Percentiles rank a stretch among this genome's conserved stretches.
phyloP scores from a whole-genome alignment of 345 rosid genomes.

The Aquilaria malaccensis region DNA sequence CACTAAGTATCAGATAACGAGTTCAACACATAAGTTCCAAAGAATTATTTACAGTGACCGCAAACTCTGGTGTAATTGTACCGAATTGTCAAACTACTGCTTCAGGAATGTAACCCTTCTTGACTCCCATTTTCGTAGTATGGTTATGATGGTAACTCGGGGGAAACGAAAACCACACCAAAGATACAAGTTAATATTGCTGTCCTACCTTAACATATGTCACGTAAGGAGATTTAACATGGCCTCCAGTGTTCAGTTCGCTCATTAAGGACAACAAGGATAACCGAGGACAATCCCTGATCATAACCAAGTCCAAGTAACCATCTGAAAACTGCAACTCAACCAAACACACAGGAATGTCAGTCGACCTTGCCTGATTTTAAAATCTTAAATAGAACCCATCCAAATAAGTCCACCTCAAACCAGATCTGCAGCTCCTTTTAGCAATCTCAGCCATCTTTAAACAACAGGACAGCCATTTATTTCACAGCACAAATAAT shows the following conservation, averaged over 20 bases:
- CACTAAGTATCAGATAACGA: neutral
- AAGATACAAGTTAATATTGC: neutral
- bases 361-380: neutral
- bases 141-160: neutral
- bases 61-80: too few species aligned
- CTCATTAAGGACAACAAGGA: slow-evolving; percentile 57
- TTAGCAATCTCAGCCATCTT: too few species aligned
- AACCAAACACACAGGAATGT: neutral
- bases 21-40: neutral
- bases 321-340: slow-evolving; percentile 85
- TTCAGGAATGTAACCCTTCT: too few species aligned
- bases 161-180: neutral
- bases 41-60: neutral
- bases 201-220: slow-evolving; percentile 60
- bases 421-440: too few species aligned
- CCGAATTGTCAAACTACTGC: too few species aligned
- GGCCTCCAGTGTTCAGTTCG: slow-evolving; percentile 53
- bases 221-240: slow-evolving; percentile 65
- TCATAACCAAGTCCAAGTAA: slow-evolving; percentile 67
- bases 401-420: too few species aligned
- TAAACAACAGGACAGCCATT: too few species aligned
- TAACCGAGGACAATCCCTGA: slow-evolving; percentile 56
- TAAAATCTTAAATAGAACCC: too few species aligned
- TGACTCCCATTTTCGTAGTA: too few species aligned
- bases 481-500: too few species aligned